Conservation (phyloP, 257 asterid species). For the Cinchona pubescens region DNA sequence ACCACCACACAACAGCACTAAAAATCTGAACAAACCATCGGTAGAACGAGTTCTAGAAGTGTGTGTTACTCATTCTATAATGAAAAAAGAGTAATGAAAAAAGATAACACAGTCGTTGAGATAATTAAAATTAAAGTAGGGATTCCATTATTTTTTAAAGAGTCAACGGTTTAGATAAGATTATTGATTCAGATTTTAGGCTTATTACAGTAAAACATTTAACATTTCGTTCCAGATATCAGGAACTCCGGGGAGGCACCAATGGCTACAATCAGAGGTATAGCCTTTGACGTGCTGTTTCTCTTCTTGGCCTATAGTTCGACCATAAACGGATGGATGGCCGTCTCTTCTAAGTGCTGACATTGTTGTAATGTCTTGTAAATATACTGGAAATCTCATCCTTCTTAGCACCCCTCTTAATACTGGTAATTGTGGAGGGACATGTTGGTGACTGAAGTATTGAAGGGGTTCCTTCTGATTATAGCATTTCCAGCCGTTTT, state of each 20-base stretch:
- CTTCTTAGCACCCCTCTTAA: conserved; percentile 45
- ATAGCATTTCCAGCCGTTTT: conserved; percentile 67
- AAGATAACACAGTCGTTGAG: too few relatives aligned
- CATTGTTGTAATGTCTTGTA: conserved; percentile 63
- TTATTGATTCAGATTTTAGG: background rate
- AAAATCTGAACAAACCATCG: background rate
- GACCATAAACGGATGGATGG: conserved; percentile 77
- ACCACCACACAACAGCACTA: background rate
- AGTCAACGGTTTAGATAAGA: too few relatives aligned
- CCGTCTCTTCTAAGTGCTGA: conserved; percentile 70
- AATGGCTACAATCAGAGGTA: conserved; percentile 75
- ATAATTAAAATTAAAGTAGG: too few relatives aligned
- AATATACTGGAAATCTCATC: conserved; percentile 63
- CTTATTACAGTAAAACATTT: conserved; percentile 53
- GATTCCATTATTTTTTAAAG: too few relatives aligned
- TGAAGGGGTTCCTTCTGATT: conserved; percentile 57
- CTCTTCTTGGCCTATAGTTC: conserved; percentile 45
- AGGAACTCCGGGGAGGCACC: conserved; percentile 97
- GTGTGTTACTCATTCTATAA: too few relatives aligned
- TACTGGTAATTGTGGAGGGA: conserved; percentile 47
- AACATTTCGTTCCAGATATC: conserved; percentile 82
- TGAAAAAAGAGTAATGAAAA: too few relatives aligned
- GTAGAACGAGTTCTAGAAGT: too few relatives aligned
- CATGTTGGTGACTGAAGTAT: conserved; percentile 41
- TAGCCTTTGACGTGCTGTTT: conserved; percentile 39